These are phyloP conservation scores for Bimuria novae-zelandiae DNA, from an alignment of 2,329 filamentous ascomycete genomes.

Conservation along the genomic window DNA sequence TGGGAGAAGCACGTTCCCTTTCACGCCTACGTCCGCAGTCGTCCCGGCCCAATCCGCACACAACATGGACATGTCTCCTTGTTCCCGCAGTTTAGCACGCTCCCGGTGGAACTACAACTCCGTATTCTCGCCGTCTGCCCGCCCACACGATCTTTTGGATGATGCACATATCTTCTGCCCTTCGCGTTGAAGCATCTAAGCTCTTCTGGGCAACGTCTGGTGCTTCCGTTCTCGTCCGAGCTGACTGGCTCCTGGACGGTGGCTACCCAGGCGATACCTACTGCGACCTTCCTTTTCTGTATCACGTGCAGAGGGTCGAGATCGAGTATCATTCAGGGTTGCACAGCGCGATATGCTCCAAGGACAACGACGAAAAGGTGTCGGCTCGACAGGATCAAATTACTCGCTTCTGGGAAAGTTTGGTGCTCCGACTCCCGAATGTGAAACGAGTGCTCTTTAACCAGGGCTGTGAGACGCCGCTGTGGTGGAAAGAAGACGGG, in stretches of 20 bases:
- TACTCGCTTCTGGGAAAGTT: too few relatives aligned
- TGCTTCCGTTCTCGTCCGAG: slow-evolving; percentile 2
- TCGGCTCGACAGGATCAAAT: too few relatives aligned
- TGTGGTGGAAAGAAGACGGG: too few relatives aligned
- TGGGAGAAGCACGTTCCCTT: slow-evolving; percentile 15
- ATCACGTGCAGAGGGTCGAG: neutral
- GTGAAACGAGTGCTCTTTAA: too few relatives aligned
- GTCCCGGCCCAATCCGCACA: too few relatives aligned
- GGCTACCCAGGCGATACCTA: neutral
- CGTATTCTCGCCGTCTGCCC: slow-evolving; percentile 6
- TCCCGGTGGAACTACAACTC: slow-evolving; percentile 13
- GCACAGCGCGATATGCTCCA: too few relatives aligned
- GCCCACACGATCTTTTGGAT: slow-evolving; percentile 10
- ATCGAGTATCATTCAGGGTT: too few relatives aligned
- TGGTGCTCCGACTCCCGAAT: too few relatives aligned
- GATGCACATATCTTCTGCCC: slow-evolving; percentile 9
- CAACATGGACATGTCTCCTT: neutral
- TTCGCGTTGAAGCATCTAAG: slow-evolving; percentile 8
- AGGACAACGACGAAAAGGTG: too few relatives aligned
- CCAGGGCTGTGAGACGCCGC: too few relatives aligned
- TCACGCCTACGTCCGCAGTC: slow-evolving; percentile 5
- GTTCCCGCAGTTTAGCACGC: slow-evolving; percentile 6
- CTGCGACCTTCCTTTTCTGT: neutral
- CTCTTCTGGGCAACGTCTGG: slow-evolving; percentile 10
- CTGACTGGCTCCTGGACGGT: slow-evolving; percentile 1